Evolutionary conservation across 495 filamentous ascomycete genomes (phyloP).

Genomic region (Chaetomium fimeti): DNA sequence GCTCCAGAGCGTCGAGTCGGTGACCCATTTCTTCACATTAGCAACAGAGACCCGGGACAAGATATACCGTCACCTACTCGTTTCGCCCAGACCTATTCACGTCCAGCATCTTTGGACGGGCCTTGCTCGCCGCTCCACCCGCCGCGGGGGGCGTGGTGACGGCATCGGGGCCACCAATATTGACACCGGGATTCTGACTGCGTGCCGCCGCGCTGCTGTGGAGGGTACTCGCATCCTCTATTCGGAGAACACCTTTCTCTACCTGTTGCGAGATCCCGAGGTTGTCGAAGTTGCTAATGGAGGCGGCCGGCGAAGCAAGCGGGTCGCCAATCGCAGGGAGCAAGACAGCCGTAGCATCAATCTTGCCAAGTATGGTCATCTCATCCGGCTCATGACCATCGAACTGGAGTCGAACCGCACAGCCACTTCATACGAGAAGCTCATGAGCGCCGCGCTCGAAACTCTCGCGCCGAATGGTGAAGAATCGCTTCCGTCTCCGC

Average conservation of each 20-base stretch:
- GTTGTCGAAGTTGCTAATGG: not conserved
- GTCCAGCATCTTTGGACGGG: constrained; percentile 41
- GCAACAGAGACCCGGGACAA: constrained; percentile 38
- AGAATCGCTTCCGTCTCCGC: not conserved
- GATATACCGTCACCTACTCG: constrained; percentile 39
- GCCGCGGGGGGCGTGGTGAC: not conserved
- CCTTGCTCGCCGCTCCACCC: constrained; percentile 21
- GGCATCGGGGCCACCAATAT: constrained; percentile 16
- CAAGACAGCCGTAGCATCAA: constrained; percentile 28
- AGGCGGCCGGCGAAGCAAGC: not conserved
- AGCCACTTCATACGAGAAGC: constrained; percentile 23
- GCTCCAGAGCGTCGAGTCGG: constrained; percentile 4
- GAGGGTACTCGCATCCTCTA: constrained; percentile 42
- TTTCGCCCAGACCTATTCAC: constrained; percentile 34
- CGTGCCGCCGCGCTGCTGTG: constrained; percentile 27
- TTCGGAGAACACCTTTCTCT: constrained; percentile 43
- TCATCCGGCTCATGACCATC: constrained; percentile 41
- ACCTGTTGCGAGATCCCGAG: constrained; percentile 39
- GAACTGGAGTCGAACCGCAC: constrained; percentile 39
- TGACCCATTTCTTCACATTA: constrained; percentile 26
- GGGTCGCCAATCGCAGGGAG: not conserved
- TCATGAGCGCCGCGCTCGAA: constrained; percentile 29
- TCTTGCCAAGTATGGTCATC: constrained; percentile 36
- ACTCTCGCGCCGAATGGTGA: not conserved
- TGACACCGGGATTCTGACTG: constrained; percentile 36